Evolutionary conservation across 2,329 filamentous ascomycete species (phyloP), one percentile per base, ranked within the genome.

Genomic region (Talaromyces sp.): DNA sequence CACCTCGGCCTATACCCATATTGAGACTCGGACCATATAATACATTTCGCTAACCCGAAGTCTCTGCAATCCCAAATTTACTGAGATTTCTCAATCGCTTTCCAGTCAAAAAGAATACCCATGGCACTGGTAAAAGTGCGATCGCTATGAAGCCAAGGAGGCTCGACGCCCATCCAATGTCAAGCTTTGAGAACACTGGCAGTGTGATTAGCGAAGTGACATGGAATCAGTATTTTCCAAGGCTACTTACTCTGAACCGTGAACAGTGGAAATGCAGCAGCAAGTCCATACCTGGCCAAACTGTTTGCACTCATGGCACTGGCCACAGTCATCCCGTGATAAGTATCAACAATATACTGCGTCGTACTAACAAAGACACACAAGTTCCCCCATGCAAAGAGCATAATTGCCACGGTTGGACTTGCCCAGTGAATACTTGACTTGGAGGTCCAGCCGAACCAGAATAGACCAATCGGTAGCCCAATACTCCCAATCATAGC

Each of bases 141-240:
- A 75, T 65, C 3, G 74, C 70, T 55, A 80, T 68, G 16, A 79
- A 78, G 0, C 80, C 87, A 9, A 87, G 81, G 4, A 89, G 80
- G 57, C 77, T 84, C 7, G 80, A 78, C 0, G 83, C 87, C 32
- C 84, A 86, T 0, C 79, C 80, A 16, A 86, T 78, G 0, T 86
- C 86, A 7, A 90, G 69, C 24, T 81, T 82, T 42, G 82, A 76
- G 64, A 85, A 88, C 74, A 90, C 65, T 53, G 44, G 24, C 32
- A 2, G 37, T 30, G 13, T 29, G 5, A 30, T 48, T 35, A 50
- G 24, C 2, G 10, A 8, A 32, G 6, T 5, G 11, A 7, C 11
- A n/a, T n/a, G n/a, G n/a, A n/a, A n/a, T 20, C 1, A 9, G 9
- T 16, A n/a, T 14, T 17, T 37, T 1, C 3, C 33, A 24, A 32